Conservation (phyloP, 805 yeast genomes). For the Danielozyma ontarioensis region DNA sequence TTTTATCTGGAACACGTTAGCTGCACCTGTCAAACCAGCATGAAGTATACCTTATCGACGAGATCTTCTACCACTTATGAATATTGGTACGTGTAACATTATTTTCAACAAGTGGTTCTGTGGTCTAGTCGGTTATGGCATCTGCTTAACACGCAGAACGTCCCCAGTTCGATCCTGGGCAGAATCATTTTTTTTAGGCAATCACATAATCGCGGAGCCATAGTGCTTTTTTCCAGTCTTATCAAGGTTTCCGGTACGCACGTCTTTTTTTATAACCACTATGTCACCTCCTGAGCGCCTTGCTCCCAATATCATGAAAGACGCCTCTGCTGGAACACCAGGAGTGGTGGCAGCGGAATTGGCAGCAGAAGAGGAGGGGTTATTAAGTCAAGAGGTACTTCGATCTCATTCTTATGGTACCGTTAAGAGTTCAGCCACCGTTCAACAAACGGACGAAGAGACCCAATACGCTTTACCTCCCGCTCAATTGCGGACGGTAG, state of each 20-base stretch:
- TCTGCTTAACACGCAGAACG: constrained; percentile 99
- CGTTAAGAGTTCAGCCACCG: constrained; percentile 2
- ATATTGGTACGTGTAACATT: no score
- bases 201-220: no score
- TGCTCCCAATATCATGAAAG: constrained; percentile 17
- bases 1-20: no score
- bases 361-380: constrained; percentile 28
- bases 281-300: neutral
- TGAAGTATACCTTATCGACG: no score
- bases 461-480: constrained; percentile 26
- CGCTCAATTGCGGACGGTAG: constrained; percentile 22
- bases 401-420: constrained; percentile 13
- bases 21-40: no score
- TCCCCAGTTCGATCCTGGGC: constrained; percentile 99
- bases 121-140: constrained; percentile 99
- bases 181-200: constrained; percentile 54
- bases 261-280: no score
- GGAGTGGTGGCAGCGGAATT: constrained; percentile 33
- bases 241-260: neutral
- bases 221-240: no score
- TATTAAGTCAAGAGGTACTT: constrained; percentile 8
- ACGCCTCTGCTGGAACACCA: constrained; percentile 24
- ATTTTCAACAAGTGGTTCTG: constrained; percentile 56
- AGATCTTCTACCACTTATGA: no score
- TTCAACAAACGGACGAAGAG: constrained; percentile 7